Evolutionary conservation across 2,329 filamentous ascomycete genomes (phyloP).

Genomic region (Sclerotinia subarctica): DNA sequence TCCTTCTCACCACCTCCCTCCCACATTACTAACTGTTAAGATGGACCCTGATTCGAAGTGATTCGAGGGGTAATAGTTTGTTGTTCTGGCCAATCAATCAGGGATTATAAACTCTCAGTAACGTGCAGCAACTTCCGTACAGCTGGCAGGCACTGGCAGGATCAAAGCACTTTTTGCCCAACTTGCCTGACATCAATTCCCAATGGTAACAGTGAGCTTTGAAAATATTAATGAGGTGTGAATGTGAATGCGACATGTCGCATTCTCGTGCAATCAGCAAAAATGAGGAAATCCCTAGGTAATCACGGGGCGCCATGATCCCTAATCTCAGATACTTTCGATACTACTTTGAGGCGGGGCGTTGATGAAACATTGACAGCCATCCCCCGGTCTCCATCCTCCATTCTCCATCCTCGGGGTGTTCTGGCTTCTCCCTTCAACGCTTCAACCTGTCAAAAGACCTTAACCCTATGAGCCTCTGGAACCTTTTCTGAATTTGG

Average conservation of each 20-base stretch:
- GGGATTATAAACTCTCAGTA: background rate
- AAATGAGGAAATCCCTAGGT: slow-evolving; percentile 8
- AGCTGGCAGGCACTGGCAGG: slow-evolving; percentile 13
- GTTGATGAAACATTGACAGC: slow-evolving; percentile 10
- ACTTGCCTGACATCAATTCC: slow-evolving; percentile 7
- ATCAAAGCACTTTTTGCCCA: slow-evolving; percentile 17
- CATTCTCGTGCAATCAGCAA: slow-evolving; percentile 11
- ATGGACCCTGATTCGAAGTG: slow-evolving; percentile 19
- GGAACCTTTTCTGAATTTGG: background rate
- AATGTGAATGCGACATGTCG: slow-evolving; percentile 17
- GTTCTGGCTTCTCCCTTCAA: background rate
- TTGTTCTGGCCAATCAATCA: slow-evolving; percentile 7
- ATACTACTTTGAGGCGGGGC: slow-evolving; percentile 15
- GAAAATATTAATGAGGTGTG: slow-evolving; percentile 6
- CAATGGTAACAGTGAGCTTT: slow-evolving; percentile 19
- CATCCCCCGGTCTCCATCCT: background rate
- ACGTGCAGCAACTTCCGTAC: slow-evolving; percentile 19
- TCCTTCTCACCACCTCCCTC: slow-evolving; percentile 11
- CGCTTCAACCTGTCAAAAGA: background rate
- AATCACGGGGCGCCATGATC: slow-evolving; percentile 17
- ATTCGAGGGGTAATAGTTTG: slow-evolving; percentile 20
- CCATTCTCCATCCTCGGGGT: slow-evolving; percentile 1
- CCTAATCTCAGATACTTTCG: slow-evolving; percentile 10
- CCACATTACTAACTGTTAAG: slow-evolving; percentile 3
- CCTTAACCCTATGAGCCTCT: background rate